Conservation (phyloP, 306 rosid genomes). For the Carpinus fangiana region DNA sequence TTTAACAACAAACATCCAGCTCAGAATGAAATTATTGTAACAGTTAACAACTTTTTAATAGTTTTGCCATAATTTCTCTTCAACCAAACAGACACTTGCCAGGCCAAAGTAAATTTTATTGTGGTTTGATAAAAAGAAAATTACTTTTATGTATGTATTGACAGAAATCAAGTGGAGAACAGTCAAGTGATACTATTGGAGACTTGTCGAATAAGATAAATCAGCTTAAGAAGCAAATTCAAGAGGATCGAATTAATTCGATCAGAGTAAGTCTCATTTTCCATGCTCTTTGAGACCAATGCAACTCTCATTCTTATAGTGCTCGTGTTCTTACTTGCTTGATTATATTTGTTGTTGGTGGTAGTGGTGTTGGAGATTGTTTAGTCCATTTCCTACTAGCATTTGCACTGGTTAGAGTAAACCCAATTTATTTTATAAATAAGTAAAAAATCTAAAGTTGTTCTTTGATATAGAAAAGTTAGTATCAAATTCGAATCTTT, state of each 20-base stretch:
- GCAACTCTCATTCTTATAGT: not conserved
- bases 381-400: not conserved
- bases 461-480: not conserved
- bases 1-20: not conserved
- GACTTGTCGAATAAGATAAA: constrained; percentile 62
- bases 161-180: constrained; percentile 49
- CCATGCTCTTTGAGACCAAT: not conserved
- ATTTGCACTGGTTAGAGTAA: not conserved
- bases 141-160: constrained; percentile 16
- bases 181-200: constrained; percentile 40
- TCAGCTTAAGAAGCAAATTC: constrained; percentile 74
- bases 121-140: too few species aligned
- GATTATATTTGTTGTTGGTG: not conserved
- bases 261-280: constrained; percentile 48
- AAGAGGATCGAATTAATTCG: constrained; percentile 57
- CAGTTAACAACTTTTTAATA: not conserved
- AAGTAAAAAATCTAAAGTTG: not conserved
- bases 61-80: not conserved
- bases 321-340: constrained; percentile 5
- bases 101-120: not conserved
- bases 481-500: not conserved
- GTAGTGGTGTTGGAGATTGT: not conserved
- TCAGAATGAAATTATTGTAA: not conserved
- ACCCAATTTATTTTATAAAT: not conserved
- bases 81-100: not conserved